Base-by-base conservation (phyloP, 306 rosid species). In the Cicer cuneatum region DNA sequence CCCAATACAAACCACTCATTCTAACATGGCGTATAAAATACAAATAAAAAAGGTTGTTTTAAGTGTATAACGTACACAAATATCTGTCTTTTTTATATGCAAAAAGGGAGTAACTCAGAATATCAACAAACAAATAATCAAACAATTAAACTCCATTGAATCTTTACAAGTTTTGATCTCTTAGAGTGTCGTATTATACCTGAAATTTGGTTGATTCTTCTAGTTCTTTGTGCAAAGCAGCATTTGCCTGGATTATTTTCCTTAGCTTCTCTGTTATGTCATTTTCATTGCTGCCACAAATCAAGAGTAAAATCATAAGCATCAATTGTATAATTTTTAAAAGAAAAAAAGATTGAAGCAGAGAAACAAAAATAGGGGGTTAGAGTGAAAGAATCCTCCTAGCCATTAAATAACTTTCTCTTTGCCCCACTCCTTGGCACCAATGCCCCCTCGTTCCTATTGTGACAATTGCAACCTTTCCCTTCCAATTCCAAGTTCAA, bases 261-360 rank as follows among this genome's bases (percentile, higher is more conserved):
- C 74, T 89, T 56, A 94, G 84, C 87, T 90, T 87, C 89, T 83
- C 94, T 7, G 98, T 94, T 66, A 92, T 80, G 77, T 94, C 98
- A 83, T 94, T 91, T 88, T 94, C 98, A 82, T 94, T 90, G 87
- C 98, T 91, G 87, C 73, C 81, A 69, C 33, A 88, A 52, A 75
- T 58, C 40, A 74, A 79, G 53, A 51, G 5, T 13, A 51, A 77
- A 76, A 42, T 33, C 46, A 46, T 29, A 46, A 81, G 72, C 63
- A 82, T 54, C 45, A 35, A 56, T 38, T 48, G 46, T 66, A 67
- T 61, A 57, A 51, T 61, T 62, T 35, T 61, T 40, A 18, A 18
- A 12, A 39, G 15, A 61, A 40, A 66, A 49, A 69, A 54, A 16
- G 63, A 56, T 7, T 38, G 70, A 59, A 77, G 81, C 60, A 45